These are phyloP conservation scores for Trichophyton verrucosum DNA, from an alignment of 2,329 filamentous ascomycete species.

Conservation along the genomic window DNA sequence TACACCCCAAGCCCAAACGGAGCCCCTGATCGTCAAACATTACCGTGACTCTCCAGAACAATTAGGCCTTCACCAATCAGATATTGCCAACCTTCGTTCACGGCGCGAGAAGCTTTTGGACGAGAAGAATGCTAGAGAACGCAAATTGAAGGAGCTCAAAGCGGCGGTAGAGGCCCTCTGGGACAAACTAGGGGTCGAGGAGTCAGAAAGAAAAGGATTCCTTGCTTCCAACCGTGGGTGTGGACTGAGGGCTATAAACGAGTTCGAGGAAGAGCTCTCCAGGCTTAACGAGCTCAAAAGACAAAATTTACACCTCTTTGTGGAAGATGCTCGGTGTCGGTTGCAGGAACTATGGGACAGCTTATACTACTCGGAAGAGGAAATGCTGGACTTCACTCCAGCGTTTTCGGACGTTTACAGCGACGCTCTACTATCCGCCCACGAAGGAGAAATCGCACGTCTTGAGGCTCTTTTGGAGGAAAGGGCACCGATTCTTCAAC, in stretches of 20 bases:
- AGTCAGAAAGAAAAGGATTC: conserved; percentile 72
- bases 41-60: conserved; percentile 88
- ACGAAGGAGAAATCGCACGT: conserved; percentile 78
- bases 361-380: conserved; percentile 89
- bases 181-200: conserved; percentile 75
- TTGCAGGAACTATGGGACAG: conserved; percentile 92
- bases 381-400: conserved; percentile 96
- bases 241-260: conserved; percentile 82
- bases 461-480: conserved; percentile 76
- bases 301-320: conserved; percentile 89
- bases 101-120: conserved; percentile 74
- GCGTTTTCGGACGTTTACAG: conserved; percentile 96
- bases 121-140: conserved; percentile 78
- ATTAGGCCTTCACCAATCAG: conserved; percentile 79
- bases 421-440: conserved; percentile 84
- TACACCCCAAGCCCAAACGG: conserved; percentile 84
- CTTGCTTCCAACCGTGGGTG: conserved; percentile 79
- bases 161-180: conserved; percentile 72
- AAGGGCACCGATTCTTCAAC: conserved; percentile 65
- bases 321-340: conserved; percentile 82
- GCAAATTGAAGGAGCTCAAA: conserved; percentile 62
- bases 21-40: conserved; percentile 72
- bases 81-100: conserved; percentile 57
- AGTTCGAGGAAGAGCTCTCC: conserved; percentile 82
- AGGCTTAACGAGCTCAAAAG: conserved; percentile 84